phyloP scores from a whole-genome alignment of 257 asterid species.

The Plantago elongata region DNA sequence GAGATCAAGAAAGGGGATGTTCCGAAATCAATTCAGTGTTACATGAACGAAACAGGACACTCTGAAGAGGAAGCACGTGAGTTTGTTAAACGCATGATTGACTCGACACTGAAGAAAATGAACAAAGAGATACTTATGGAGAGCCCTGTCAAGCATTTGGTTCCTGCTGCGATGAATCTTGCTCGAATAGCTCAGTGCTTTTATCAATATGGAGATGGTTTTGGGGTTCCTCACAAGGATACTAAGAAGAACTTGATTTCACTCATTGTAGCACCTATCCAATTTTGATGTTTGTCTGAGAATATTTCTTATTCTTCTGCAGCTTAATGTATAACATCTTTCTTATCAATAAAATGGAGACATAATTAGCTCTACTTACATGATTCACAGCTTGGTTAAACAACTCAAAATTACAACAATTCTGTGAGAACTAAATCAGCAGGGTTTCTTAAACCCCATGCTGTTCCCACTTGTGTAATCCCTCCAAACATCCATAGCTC shows the following conservation, averaged over 20 bases:
- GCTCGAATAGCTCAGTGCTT: constrained; percentile 36
- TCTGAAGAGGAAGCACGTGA: constrained; percentile 39
- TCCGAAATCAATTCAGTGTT: constrained; percentile 42
- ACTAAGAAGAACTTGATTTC: constrained; percentile 35
- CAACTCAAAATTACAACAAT: too few species aligned
- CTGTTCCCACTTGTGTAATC: constrained; percentile 54
- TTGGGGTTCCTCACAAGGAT: constrained; percentile 33
- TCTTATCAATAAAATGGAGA: neutral
- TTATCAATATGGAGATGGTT: constrained; percentile 48
- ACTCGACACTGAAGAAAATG: constrained; percentile 28
- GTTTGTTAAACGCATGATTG: constrained; percentile 24
- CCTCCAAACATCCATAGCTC: constrained; percentile 64
- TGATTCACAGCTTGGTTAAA: too few species aligned
- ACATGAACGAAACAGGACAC: constrained; percentile 38
- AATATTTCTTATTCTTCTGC: too few species aligned
- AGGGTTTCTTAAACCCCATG: constrained; percentile 83
- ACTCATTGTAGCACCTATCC: constrained; percentile 32
- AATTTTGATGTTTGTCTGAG: neutral
- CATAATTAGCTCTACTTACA: too few species aligned
- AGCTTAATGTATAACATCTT: neutral
- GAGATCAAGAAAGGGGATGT: constrained; percentile 48
- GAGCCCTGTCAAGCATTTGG: constrained; percentile 19
- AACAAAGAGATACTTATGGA: constrained; percentile 34
- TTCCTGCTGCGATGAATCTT: constrained; percentile 32
- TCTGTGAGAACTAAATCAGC: constrained; percentile 26